Evolutionary conservation across 768 basidiomycete species (phyloP), one percentile per base, ranked within the genome.

Genomic region (Russula ochroleuca): DNA sequence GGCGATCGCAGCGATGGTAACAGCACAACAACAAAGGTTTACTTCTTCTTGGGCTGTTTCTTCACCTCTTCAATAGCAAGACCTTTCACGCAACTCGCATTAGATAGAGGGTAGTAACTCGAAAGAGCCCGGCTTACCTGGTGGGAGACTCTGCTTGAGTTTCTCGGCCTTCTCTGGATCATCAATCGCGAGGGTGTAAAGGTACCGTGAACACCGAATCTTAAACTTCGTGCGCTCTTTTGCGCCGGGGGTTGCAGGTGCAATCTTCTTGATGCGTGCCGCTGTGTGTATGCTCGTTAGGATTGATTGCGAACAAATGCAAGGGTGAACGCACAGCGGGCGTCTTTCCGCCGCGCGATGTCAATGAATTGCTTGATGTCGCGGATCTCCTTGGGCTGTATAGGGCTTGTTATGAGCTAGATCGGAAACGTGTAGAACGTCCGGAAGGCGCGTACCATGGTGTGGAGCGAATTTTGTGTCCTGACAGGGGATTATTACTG

Each of bases 301-400:
- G 21, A 43, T n/a, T 21, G 49, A 33, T 19, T 33, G 53, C 35
- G 37, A 19, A 23, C 33, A 51, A 15, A 13, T 21, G 14, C 17
- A 63, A 28, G 48, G 28, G 40, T 49, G 43, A 87, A 88, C 95
- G 77, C 74, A 97, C 96, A 86, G 65, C 85, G 85, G 69, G 97
- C 97, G 85, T 97, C 96, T 85, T 94, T 96, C 80, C 96, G 87
- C 81, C 88, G 87, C 61, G 95, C 88, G 76, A 96, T 92, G 80
- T 94, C 89, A 77, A 98, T 91, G 82, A 98, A 98, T 78, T 92
- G 83, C 82, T 98, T 99, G 84, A 98, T 98, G 78, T 98, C 95
- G 72, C 84, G 83, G 81, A 99, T 87, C 86, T 98, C 92, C 81
- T 97, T 94, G 65, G 96, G 94, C 96, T 98, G 47, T 43, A 10